Conservation (phyloP, 495 filamentous ascomycete species). For the Tuber aestivum region DNA sequence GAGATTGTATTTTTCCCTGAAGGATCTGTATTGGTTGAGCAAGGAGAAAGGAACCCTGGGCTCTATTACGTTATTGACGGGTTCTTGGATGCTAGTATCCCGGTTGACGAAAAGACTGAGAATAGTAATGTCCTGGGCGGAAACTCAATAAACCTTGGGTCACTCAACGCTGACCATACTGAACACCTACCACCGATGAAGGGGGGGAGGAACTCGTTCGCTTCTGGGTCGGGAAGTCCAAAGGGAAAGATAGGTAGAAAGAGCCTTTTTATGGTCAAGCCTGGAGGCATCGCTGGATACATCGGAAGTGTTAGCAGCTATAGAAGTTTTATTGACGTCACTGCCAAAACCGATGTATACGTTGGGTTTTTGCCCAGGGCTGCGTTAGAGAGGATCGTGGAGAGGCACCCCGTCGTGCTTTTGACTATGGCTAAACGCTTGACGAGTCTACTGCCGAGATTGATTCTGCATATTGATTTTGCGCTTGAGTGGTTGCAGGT, state of each 20-base stretch:
- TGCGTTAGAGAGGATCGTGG: constrained; percentile 84
- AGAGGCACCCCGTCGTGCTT: constrained; percentile 83
- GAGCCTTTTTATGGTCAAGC: constrained; percentile 88
- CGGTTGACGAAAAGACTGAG: constrained; percentile 50
- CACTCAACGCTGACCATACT: constrained; percentile 22
- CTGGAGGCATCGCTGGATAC: constrained; percentile 90
- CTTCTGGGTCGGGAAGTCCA: constrained; percentile 40
- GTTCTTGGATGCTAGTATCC: constrained; percentile 85
- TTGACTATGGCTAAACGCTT: constrained; percentile 92
- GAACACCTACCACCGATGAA: constrained; percentile 23
- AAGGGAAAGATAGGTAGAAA: constrained; percentile 50
- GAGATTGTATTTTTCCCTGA: constrained; percentile 97
- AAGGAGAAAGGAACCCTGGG: constrained; percentile 90
- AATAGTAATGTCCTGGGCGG: constrained; percentile 37
- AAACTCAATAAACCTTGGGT: constrained; percentile 33
- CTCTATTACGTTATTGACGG: constrained; percentile 98
- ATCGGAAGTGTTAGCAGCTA: constrained; percentile 89
- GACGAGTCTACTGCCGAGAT: constrained; percentile 78
- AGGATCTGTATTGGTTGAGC: constrained; percentile 90
- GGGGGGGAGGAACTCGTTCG: constrained; percentile 39
- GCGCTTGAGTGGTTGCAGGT: constrained; percentile 97
- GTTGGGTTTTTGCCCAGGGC: constrained; percentile 86
- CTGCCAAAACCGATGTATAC: constrained; percentile 96
- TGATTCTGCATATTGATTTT: constrained; percentile 96
- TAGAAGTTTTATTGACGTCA: constrained; percentile 90